A percentile compares a stretch with the other conserved stretches of the same genome.
These are phyloP conservation scores for Larix sibirica DNA, from an alignment of 83 land plant species.

Conservation along the genomic window DNA sequence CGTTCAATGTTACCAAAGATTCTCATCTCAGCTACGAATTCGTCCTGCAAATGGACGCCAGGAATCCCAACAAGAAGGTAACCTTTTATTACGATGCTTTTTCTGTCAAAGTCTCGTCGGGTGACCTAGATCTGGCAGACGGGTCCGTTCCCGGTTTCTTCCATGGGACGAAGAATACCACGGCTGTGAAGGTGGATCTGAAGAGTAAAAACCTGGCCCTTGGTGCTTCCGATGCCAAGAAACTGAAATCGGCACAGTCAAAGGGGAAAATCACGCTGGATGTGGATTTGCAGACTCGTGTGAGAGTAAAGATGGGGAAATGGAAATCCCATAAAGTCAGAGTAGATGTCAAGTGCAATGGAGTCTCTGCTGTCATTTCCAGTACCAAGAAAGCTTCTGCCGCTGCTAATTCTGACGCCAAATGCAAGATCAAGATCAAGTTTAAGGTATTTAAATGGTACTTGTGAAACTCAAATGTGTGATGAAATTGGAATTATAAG, in stretches of 20 bases:
- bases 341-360: conserved; percentile 45
- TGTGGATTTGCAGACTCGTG: conserved; percentile 44
- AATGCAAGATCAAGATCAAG: conserved; percentile 44
- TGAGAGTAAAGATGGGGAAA: conserved; percentile 48
- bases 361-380: conserved; percentile 32
- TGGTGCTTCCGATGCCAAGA: conserved; percentile 10
- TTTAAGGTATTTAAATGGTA: conserved; percentile 64
- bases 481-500: too few species aligned
- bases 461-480: neutral
- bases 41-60: conserved; percentile 37
- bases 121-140: conserved; percentile 23
- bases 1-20: conserved; percentile 35
- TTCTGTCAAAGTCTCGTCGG: conserved; percentile 26
- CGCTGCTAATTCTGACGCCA: conserved; percentile 4
- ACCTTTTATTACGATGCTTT: conserved; percentile 35
- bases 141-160: conserved; percentile 47
- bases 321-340: conserved; percentile 36
- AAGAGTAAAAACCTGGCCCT: conserved; percentile 6
- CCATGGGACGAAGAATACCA: conserved; percentile 44
- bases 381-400: conserved; percentile 37
- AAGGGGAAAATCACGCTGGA: conserved; percentile 26
- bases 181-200: conserved; percentile 18
- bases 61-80: conserved; percentile 64
- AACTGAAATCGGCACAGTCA: conserved; percentile 25
- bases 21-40: conserved; percentile 26